Evolutionary conservation across 257 asterid species (phyloP).

Genomic region (Sherardia arvensis): DNA sequence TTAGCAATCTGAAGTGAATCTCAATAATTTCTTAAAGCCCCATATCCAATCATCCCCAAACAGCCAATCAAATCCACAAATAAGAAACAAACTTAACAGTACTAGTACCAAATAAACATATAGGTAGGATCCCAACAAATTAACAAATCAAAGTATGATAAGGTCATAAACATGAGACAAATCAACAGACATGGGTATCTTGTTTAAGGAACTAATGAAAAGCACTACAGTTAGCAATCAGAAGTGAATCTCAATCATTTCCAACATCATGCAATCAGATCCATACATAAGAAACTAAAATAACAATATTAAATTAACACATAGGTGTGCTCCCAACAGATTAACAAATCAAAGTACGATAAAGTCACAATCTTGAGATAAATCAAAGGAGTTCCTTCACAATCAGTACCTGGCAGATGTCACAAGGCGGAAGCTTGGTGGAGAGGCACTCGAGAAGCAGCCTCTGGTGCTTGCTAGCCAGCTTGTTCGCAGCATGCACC

Average conservation of each 20-base stretch:
- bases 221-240: no score
- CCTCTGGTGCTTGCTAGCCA: conserved; percentile 96
- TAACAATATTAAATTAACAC: not conserved
- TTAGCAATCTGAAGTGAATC: no score
- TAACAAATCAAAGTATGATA: no score
- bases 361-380: not conserved
- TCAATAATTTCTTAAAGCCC: not conserved
- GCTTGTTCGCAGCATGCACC: conserved; percentile 91
- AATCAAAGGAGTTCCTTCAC: not conserved
- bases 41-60: not conserved
- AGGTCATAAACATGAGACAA: no score
- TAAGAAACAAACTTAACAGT: no score
- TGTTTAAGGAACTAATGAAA: not conserved
- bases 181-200: no score
- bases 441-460: conserved; percentile 73
- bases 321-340: not conserved
- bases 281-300: not conserved
- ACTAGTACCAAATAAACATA: not conserved
- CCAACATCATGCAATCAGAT: no score
- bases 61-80: no score
- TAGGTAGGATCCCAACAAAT: no score
- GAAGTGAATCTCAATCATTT: no score
- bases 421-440: conserved; percentile 86
- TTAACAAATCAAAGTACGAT: not conserved
- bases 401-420: conserved; percentile 73